Evolutionary conservation across 345 rosid species (phyloP).

Genomic region (Firmiana major): DNA sequence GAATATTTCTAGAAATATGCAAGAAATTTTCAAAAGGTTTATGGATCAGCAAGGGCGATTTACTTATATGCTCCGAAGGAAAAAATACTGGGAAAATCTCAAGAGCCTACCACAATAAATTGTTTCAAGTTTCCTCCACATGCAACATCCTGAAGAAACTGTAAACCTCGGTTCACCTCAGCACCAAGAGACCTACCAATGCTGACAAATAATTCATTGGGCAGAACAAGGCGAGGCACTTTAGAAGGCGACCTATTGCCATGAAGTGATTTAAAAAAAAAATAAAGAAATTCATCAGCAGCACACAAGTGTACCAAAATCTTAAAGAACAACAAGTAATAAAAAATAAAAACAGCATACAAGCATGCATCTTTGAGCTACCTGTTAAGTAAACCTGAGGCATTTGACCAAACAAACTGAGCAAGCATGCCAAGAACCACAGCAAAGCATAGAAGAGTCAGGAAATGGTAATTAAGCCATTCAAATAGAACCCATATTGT

Average conservation of each 20-base stretch:
- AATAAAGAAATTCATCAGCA: background rate
- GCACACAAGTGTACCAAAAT: background rate
- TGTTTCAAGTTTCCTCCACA: slow-evolving; percentile 72
- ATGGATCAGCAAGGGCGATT: background rate
- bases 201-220: slow-evolving; percentile 70
- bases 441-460: slow-evolving; percentile 48
- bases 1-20: background rate
- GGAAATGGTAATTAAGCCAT: slow-evolving; percentile 38
- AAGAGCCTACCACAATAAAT: slow-evolving; percentile 54
- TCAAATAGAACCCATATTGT: slow-evolving; percentile 46
- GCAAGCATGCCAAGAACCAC: slow-evolving; percentile 77
- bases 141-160: slow-evolving; percentile 71
- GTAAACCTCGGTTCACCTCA: slow-evolving; percentile 62
- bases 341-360: slow-evolving; percentile 1
- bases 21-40: background rate
- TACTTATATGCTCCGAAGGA: background rate
- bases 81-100: background rate
- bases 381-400: slow-evolving; percentile 70
- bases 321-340: background rate
- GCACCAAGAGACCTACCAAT: slow-evolving; percentile 55
- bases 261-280: slow-evolving; percentile 9
- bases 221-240: slow-evolving; percentile 76
- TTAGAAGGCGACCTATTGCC: slow-evolving; percentile 52
- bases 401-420: slow-evolving; percentile 82
- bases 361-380: slow-evolving; percentile 14